Evolutionary conservation across 2,329 filamentous ascomycete genomes (phyloP).

Genomic region (Colletotrichum coccodes): DNA sequence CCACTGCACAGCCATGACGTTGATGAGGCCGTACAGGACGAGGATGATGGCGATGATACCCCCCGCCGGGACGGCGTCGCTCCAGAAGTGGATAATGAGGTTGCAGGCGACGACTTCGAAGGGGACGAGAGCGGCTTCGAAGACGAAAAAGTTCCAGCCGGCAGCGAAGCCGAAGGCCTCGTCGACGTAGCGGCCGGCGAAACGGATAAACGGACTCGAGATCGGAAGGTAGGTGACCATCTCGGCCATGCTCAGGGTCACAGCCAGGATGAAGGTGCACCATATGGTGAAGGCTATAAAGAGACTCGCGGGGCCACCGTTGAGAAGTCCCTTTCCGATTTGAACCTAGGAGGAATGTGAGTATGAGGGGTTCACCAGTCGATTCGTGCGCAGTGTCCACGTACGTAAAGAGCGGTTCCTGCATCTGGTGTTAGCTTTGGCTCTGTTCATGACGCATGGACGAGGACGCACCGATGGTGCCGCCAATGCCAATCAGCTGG

Average conservation of each 20-base stretch:
- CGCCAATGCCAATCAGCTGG: slow-evolving; percentile 71
- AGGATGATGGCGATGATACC: slow-evolving; percentile 68
- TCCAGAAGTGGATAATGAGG: slow-evolving; percentile 72
- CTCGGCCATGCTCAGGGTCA: slow-evolving; percentile 74
- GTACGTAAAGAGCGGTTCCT: slow-evolving; percentile 32
- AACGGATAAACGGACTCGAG: slow-evolving; percentile 81
- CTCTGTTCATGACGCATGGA: slow-evolving; percentile 47
- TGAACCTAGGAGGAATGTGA: slow-evolving; percentile 49
- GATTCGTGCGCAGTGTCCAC: neutral
- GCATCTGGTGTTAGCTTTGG: neutral
- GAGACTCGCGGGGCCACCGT: slow-evolving; percentile 68
- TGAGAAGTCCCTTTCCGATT: slow-evolving; percentile 67
- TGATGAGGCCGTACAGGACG: slow-evolving; percentile 64
- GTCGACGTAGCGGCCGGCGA: slow-evolving; percentile 80
- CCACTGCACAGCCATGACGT: slow-evolving; percentile 78
- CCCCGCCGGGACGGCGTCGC: slow-evolving; percentile 66
- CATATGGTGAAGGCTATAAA: slow-evolving; percentile 70
- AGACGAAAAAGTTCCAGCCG: slow-evolving; percentile 80
- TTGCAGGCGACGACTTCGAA: slow-evolving; percentile 76
- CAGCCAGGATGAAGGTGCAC: slow-evolving; percentile 69
- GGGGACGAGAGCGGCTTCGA: slow-evolving; percentile 74
- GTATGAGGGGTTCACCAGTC: neutral
- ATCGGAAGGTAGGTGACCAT: slow-evolving; percentile 84
- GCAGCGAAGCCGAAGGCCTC: slow-evolving; percentile 79
- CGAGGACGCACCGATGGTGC: slow-evolving; percentile 71